Conservation (phyloP, 306 rosid genomes). For the Inga oerstediana region DNA sequence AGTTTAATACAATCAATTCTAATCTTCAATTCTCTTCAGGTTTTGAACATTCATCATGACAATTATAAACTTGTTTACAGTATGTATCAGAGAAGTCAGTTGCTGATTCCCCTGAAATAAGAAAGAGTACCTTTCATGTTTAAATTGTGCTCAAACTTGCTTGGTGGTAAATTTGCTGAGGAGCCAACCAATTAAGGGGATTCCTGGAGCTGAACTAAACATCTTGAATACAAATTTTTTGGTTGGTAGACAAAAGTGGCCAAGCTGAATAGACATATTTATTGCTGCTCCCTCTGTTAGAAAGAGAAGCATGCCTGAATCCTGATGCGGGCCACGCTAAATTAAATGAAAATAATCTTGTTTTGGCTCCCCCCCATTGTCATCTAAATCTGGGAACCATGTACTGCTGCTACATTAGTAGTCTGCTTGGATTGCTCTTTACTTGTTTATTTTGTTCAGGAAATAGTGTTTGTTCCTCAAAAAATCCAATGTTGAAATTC, state of each 20-base stretch:
- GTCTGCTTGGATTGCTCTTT: constrained; percentile 17
- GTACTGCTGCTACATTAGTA: too few species aligned
- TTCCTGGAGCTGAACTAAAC: constrained; percentile 47
- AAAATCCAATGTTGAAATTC: background rate
- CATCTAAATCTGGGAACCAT: too few species aligned
- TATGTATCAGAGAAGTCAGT: constrained; percentile 49
- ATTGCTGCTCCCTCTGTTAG: background rate
- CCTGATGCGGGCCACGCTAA: background rate
- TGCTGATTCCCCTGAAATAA: constrained; percentile 57
- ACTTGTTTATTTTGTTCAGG: background rate
- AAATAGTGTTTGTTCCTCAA: background rate
- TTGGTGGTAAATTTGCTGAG: constrained; percentile 28
- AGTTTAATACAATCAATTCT: too few species aligned
- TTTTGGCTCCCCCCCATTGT: too few species aligned
- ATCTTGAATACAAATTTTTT: constrained; percentile 43
- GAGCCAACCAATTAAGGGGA: constrained; percentile 27
- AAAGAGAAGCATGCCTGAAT: background rate
- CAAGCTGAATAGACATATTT: constrained; percentile 23
- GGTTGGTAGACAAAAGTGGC: constrained; percentile 31
- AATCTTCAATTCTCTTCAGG: too few species aligned
- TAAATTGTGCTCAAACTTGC: constrained; percentile 61
- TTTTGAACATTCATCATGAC: too few species aligned
- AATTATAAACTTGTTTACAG: too few species aligned
- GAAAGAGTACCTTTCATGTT: constrained; percentile 69
- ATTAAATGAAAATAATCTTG: too few species aligned